phyloP scores from a whole-genome alignment of 2,329 filamentous ascomycete genomes.

The Diaporthe amygdali region DNA sequence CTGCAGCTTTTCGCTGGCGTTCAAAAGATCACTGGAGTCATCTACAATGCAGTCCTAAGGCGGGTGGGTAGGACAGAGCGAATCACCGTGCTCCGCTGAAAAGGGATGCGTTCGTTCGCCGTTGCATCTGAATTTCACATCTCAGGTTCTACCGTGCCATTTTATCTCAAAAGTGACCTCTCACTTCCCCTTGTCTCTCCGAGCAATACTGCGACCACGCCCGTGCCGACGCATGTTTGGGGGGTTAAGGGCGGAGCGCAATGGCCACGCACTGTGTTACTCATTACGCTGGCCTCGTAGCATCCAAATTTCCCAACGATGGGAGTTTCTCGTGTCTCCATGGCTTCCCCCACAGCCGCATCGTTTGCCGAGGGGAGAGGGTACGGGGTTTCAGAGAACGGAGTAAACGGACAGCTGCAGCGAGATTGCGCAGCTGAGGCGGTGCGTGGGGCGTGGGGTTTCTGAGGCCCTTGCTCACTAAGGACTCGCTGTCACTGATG shows the following conservation, averaged over 20 bases:
- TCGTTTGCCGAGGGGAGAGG: background rate
- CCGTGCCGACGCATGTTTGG: background rate
- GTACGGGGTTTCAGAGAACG: conserved; percentile 15
- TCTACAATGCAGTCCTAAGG: background rate
- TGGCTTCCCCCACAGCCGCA: conserved; percentile 3
- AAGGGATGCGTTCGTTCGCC: background rate
- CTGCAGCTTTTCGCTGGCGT: background rate
- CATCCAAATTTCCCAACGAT: conserved; percentile 11
- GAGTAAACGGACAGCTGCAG: background rate
- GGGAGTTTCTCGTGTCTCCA: conserved; percentile 11
- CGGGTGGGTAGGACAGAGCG: background rate
- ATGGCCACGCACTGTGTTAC: conserved; percentile 4
- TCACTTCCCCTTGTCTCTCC: background rate
- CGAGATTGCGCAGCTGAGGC: conserved; percentile 7
- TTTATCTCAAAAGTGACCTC: background rate
- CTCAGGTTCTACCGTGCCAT: background rate
- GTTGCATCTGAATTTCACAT: background rate
- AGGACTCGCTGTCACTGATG: background rate
- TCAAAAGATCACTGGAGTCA: background rate
- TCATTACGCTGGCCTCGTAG: background rate
- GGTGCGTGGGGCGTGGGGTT: conserved; percentile 10
- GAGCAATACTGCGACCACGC: background rate
- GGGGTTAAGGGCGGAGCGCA: background rate
- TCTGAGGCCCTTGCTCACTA: background rate
- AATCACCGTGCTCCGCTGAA: background rate